These are phyloP conservation scores for Pseudomassariella vexata DNA, from an alignment of 2,329 filamentous ascomycete genomes.

Conservation along the genomic window DNA sequence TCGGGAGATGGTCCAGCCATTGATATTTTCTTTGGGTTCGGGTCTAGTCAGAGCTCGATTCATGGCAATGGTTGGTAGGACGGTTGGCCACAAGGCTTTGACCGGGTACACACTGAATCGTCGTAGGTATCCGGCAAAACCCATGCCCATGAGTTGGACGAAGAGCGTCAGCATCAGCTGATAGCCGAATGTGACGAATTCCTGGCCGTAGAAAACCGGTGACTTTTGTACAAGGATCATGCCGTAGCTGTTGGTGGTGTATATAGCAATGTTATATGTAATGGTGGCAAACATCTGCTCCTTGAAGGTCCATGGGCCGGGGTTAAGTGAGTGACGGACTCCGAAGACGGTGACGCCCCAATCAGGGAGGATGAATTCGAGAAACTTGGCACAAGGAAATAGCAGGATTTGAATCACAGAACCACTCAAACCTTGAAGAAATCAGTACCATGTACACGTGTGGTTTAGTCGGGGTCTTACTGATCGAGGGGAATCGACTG, in stretches of 20 bases:
- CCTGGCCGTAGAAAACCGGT: conserved; percentile 25
- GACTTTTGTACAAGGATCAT: conserved; percentile 20
- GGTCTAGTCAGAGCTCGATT: conserved; percentile 25
- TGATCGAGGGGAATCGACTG: conserved; percentile 5
- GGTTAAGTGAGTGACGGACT: conserved; percentile 31
- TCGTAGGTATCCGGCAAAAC: conserved; percentile 32
- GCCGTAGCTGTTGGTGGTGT: conserved; percentile 19
- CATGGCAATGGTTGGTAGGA: conserved; percentile 30
- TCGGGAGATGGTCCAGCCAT: conserved; percentile 39
- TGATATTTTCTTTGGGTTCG: conserved; percentile 27
- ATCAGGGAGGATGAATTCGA: conserved; percentile 37
- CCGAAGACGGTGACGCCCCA: conserved; percentile 36
- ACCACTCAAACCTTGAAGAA: conserved; percentile 1
- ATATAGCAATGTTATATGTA: conserved; percentile 27
- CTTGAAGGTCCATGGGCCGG: conserved; percentile 35
- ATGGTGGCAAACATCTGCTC: conserved; percentile 37
- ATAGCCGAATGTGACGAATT: conserved; percentile 22
- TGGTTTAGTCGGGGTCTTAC: too few species aligned
- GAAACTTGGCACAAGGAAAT: conserved; percentile 37
- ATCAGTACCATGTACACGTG: too few species aligned
- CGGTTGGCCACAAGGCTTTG: conserved; percentile 34
- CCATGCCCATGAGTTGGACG: conserved; percentile 37
- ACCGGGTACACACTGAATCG: conserved; percentile 32
- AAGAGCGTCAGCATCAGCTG: conserved; percentile 33
- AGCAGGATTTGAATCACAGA: conserved; percentile 39